Percentiles rank a stretch among this genome's conserved stretches.
Evolutionary conservation across 2,329 filamentous ascomycete species (phyloP).

Genomic region (Ampelomyces quisqualis): DNA sequence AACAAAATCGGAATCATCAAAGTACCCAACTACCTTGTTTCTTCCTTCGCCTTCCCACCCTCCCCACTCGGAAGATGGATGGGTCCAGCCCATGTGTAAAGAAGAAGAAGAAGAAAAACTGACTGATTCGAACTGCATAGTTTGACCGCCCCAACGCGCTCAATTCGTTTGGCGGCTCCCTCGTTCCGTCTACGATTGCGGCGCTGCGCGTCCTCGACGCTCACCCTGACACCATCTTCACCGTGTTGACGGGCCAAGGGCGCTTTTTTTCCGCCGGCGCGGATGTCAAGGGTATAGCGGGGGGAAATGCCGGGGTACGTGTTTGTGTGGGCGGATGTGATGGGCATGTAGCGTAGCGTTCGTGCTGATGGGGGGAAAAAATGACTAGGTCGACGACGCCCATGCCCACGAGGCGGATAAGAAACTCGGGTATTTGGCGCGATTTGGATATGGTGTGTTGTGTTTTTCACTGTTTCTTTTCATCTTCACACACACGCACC

Average conservation of each 20-base stretch:
- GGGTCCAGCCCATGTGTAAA: too few species aligned
- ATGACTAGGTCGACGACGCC: slow-evolving; percentile 2
- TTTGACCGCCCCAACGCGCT: slow-evolving; percentile 53
- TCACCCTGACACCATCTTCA: slow-evolving; percentile 53
- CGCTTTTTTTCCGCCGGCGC: slow-evolving; percentile 55
- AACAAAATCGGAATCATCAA: slow-evolving; percentile 51
- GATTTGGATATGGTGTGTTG: slow-evolving; percentile 38
- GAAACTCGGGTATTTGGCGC: slow-evolving; percentile 32
- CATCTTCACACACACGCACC: too few species aligned
- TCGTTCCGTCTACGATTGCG: slow-evolving; percentile 48
- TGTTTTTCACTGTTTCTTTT: too few species aligned
- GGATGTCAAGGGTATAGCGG: slow-evolving; percentile 45
- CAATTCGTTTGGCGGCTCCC: slow-evolving; percentile 52
- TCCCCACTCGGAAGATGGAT: too few species aligned
- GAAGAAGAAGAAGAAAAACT: too few species aligned
- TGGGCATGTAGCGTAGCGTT: slow-evolving; percentile 4
- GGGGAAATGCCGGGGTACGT: slow-evolving; percentile 7
- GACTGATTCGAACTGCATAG: slow-evolving; percentile 19
- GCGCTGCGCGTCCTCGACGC: slow-evolving; percentile 50
- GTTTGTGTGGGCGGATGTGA: neutral
- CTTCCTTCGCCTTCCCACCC: neutral
- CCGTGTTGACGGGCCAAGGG: slow-evolving; percentile 54
- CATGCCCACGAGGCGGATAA: slow-evolving; percentile 34
- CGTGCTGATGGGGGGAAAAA: slow-evolving; percentile 16
- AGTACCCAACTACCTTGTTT: slow-evolving; percentile 25